Percentiles rank a stretch among this genome's conserved stretches.
These are phyloP conservation scores for Clonostachys rosea DNA, from an alignment of 2,329 filamentous ascomycete species.

Conservation along the genomic window DNA sequence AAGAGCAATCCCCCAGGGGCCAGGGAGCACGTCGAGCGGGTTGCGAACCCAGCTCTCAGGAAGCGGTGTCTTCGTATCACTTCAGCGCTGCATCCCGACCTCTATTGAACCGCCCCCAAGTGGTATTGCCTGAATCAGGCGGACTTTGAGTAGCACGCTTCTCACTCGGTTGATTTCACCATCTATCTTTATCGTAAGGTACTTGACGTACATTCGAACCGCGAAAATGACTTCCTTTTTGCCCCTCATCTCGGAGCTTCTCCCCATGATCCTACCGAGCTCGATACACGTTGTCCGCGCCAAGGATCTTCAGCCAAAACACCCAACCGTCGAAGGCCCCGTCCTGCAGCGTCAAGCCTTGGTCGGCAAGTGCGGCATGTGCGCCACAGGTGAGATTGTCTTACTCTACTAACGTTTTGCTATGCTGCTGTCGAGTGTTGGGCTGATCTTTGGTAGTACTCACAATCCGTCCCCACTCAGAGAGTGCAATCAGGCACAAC, in stretches of 20 bases:
- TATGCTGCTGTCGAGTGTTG: slow-evolving; percentile 2
- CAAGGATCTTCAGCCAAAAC: slow-evolving; percentile 35
- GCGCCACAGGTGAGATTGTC: slow-evolving; percentile 52
- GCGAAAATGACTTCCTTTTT: slow-evolving; percentile 44
- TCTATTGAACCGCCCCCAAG: too few relatives aligned
- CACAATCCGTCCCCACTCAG: slow-evolving; percentile 57
- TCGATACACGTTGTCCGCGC: slow-evolving; percentile 51
- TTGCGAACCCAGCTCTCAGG: too few relatives aligned
- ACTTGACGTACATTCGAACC: not conserved
- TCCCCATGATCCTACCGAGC: slow-evolving; percentile 55
- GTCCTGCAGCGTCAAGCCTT: slow-evolving; percentile 47
- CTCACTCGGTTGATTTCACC: too few relatives aligned
- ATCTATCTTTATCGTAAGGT: too few relatives aligned
- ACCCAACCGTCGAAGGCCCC: slow-evolving; percentile 21
- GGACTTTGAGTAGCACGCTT: too few relatives aligned
- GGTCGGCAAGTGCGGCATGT: slow-evolving; percentile 60
- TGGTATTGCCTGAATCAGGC: too few relatives aligned
- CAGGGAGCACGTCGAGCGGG: too few relatives aligned
- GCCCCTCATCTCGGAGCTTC: slow-evolving; percentile 50
- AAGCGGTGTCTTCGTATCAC: too few relatives aligned
- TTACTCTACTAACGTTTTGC: slow-evolving; percentile 3
- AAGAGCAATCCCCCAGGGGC: too few relatives aligned
- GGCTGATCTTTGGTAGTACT: slow-evolving; percentile 38
- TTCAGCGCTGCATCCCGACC: too few relatives aligned
- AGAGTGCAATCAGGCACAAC: slow-evolving; percentile 63